These are phyloP conservation scores for Linum lewisii DNA, from an alignment of 345 rosid genomes.

Conservation along the genomic window DNA sequence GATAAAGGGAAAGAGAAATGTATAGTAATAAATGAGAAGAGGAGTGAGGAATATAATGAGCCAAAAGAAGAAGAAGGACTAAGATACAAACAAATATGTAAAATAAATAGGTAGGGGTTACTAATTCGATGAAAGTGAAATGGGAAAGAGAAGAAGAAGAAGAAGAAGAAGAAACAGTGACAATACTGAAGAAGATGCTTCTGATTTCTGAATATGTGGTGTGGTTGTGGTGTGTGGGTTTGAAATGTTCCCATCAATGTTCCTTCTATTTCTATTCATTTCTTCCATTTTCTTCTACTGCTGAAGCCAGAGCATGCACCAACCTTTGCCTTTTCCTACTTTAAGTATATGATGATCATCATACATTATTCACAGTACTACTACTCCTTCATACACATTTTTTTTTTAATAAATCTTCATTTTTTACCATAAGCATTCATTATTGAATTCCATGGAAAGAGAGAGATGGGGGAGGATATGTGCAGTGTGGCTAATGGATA, in stretches of 20 bases:
- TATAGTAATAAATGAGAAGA: slow-evolving; percentile 1
- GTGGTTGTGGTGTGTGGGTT: slow-evolving; percentile 11
- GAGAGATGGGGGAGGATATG: too few relatives aligned
- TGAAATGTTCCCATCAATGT: slow-evolving; percentile 48
- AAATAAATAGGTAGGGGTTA: slow-evolving; percentile 14
- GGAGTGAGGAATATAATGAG: neutral
- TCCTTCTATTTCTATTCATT: slow-evolving; percentile 30
- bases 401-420: too few relatives aligned
- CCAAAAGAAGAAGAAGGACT: neutral
- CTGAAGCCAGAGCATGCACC: slow-evolving; percentile 18
- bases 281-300: slow-evolving; percentile 9
- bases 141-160: slow-evolving; percentile 16
- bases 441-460: too few relatives aligned
- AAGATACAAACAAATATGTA: neutral
- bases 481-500: too few relatives aligned
- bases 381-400: neutral
- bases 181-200: too few relatives aligned
- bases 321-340: slow-evolving; percentile 65
- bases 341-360: slow-evolving; percentile 44
- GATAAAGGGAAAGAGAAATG: too few relatives aligned
- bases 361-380: neutral
- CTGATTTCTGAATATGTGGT: too few relatives aligned
- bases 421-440: too few relatives aligned
- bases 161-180: slow-evolving; percentile 11
- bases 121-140: slow-evolving; percentile 54